Evolutionary conservation across 768 basidiomycete genomes (phyloP), one percentile per base, ranked within the genome.

Genomic region (Collybiopsis luxurians): DNA sequence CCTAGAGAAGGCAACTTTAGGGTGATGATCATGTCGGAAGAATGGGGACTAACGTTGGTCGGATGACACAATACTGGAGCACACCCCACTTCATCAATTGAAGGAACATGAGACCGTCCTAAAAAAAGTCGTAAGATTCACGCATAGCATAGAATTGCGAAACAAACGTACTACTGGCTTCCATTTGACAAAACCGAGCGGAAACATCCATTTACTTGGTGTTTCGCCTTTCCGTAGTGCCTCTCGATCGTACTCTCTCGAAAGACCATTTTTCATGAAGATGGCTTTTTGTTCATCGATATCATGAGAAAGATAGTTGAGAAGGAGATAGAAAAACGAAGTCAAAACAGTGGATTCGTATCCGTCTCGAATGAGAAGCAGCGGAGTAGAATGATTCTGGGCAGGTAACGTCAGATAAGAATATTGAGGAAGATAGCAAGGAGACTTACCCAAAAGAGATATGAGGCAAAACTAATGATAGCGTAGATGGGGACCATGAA

Each of bases 401-500:
- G 42, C 60, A 55, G 56, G 43, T 60, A 43, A 17, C 46, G 21
- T 53, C 6, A 39, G 2, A 12, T 38, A 31, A 21, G 13, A 9
- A 15, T 57, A 13, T 28, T 30, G 31, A n/a, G n/a, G 36, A 51
- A 40, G 21, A 21, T 7, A 31, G 30, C 15, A 13, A 17, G 23
- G 15, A 23, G 5, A 69, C 73, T 59, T 64, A 85, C 86, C 85
- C 86, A 89, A 71, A 85, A 87, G 28, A 88, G 69, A 69, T 85
- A 91, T 4, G 87, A 87, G 1, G 82, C 77, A 55, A 86, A 78
- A 63, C 83, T 86, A 67, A 87, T 81, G 38, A 79, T 64, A 9
- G 86, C 83, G 66, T 92, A 92, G 30, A 90, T 76, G 2, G 89
- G 87, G 2, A 90, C 87, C 84, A 92, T 85, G 69, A 91, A 82